phyloP scores from a whole-genome alignment of 192 early-diverging fungal genomes.

The Entophlyctis helioformis region DNA sequence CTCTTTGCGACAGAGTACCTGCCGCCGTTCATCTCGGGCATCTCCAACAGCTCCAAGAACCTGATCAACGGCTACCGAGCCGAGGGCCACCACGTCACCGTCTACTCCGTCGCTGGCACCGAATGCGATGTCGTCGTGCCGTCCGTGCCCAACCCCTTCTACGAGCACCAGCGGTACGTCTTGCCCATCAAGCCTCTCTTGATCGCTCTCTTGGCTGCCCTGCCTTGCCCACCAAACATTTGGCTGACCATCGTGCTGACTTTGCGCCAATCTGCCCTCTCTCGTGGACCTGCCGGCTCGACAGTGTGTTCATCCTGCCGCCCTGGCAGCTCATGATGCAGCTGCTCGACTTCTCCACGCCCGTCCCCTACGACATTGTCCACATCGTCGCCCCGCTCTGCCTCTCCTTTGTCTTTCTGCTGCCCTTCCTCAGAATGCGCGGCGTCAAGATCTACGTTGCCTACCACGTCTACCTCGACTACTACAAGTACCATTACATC shows the following conservation, averaged over 20 bases:
- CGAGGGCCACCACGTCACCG: constrained; percentile 32
- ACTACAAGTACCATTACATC: constrained; percentile 33
- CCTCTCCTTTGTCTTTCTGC: constrained; percentile 21
- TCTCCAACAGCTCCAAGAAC: constrained; percentile 40
- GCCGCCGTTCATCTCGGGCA: constrained; percentile 39
- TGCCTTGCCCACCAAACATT: no score
- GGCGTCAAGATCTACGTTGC: constrained; percentile 38
- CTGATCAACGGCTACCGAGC: constrained; percentile 25
- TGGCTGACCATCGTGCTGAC: no score
- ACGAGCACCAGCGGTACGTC: constrained; percentile 24
- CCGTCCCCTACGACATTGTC: constrained; percentile 30
- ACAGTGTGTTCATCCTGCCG: constrained; percentile 32
- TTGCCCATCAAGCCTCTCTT: no score
- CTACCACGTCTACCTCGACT: constrained; percentile 38
- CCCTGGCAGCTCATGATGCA: constrained; percentile 25
- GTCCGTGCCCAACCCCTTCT: constrained; percentile 27
- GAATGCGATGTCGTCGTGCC: constrained; percentile 26
- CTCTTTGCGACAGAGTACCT: constrained; percentile 40
- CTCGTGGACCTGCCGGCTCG: not conserved
- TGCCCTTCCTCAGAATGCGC: constrained; percentile 24
- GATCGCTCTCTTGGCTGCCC: no score
- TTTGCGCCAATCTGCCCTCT: no score
- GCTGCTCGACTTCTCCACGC: constrained; percentile 16
- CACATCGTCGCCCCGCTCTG: constrained; percentile 32
- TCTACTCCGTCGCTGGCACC: constrained; percentile 21